These are phyloP conservation scores for Colletotrichum spinosum DNA, from an alignment of 2,329 filamentous ascomycete species.

Conservation along the genomic window DNA sequence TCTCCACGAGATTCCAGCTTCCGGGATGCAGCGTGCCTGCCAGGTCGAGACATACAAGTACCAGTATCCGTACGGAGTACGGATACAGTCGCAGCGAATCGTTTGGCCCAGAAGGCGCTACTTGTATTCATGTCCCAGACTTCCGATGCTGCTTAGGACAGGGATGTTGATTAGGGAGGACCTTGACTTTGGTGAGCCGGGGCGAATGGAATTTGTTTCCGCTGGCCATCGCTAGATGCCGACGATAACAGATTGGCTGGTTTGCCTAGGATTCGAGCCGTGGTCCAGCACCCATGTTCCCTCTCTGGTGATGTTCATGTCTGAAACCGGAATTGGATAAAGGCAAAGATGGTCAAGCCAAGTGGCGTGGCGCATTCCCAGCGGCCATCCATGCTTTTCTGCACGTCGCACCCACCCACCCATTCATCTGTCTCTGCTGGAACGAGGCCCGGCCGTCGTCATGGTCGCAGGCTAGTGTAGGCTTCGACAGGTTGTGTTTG, in stretches of 20 bases:
- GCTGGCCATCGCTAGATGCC: neutral
- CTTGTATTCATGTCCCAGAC: slow-evolving; percentile 5
- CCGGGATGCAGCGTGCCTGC: slow-evolving; percentile 30
- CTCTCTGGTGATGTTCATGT: slow-evolving; percentile 26
- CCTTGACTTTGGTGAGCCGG: slow-evolving; percentile 21
- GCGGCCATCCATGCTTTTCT: slow-evolving; percentile 31
- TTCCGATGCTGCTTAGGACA: slow-evolving; percentile 18
- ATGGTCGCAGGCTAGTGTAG: slow-evolving; percentile 15
- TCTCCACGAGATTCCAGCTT: slow-evolving; percentile 26
- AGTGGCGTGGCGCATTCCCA: slow-evolving; percentile 32
- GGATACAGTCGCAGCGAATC: slow-evolving; percentile 12
- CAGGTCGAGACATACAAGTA: neutral
- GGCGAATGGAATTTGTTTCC: slow-evolving; percentile 6
- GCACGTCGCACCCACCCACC: slow-evolving; percentile 32
- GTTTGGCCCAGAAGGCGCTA: slow-evolving; percentile 24
- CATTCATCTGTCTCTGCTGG: slow-evolving; percentile 3
- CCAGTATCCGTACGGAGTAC: neutral
- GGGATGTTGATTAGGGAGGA: slow-evolving; percentile 17
- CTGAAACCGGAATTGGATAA: slow-evolving; percentile 33
- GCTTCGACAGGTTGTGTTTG: slow-evolving; percentile 5
- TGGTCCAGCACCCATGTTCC: slow-evolving; percentile 6
- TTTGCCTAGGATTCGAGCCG: neutral
- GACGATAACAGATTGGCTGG: neutral
- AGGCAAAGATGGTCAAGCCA: slow-evolving; percentile 25
- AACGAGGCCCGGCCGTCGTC: slow-evolving; percentile 3